A percentile compares a stretch with the other conserved stretches of the same genome.
Evolutionary conservation across 768 basidiomycete genomes (phyloP).

Genomic region (Daedaleopsis nitida): DNA sequence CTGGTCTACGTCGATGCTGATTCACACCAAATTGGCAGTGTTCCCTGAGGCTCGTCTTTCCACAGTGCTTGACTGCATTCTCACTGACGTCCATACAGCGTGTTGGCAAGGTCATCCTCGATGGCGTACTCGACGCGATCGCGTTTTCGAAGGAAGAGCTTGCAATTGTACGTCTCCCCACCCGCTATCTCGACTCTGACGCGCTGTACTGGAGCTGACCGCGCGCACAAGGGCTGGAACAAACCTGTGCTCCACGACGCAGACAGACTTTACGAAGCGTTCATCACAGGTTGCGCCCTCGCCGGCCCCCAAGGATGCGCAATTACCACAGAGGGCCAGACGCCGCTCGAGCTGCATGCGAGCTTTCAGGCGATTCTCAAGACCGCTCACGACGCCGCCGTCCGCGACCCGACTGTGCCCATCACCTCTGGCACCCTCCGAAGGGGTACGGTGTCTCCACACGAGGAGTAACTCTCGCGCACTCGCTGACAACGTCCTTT

Average conservation of each 20-base stretch:
- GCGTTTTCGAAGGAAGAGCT: background rate
- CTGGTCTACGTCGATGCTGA: background rate
- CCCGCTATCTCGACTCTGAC: too few relatives aligned
- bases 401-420: too few relatives aligned
- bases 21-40: background rate
- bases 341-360: background rate
- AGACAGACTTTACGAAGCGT: constrained; percentile 5
- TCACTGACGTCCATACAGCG: background rate
- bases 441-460: too few relatives aligned
- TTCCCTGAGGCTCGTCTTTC: constrained; percentile 5
- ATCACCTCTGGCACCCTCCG: too few relatives aligned
- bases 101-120: background rate
- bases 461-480: too few relatives aligned
- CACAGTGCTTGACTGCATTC: background rate
- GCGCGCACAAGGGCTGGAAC: too few relatives aligned
- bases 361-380: background rate
- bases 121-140: constrained; percentile 4
- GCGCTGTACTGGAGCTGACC: too few relatives aligned
- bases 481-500: too few relatives aligned
- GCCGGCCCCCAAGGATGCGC: constrained; percentile 10
- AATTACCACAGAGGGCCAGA: background rate
- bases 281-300: constrained; percentile 15
- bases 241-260: background rate
- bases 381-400: background rate
- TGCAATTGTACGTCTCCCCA: background rate